phyloP scores from a whole-genome alignment of 768 basidiomycete species.

The Mycena galericulata region DNA sequence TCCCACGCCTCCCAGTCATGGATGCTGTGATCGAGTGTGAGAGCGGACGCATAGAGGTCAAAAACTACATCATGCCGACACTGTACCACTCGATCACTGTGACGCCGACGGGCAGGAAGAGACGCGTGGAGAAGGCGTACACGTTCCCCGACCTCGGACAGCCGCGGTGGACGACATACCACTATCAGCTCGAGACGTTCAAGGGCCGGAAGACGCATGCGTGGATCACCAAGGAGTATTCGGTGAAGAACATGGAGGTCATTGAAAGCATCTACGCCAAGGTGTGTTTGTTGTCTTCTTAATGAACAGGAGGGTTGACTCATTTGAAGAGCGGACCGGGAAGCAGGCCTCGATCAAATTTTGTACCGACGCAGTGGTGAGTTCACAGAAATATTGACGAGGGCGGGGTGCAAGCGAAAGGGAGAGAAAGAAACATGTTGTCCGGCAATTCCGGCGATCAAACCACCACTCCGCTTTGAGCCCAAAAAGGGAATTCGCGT shows the following conservation, averaged over 20 bases:
- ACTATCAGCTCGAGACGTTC: neutral
- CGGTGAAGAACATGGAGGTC: conserved; percentile 1
- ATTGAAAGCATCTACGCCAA: too few species aligned
- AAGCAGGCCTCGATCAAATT: too few species aligned
- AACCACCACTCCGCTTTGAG: too few species aligned
- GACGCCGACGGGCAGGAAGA: conserved; percentile 41
- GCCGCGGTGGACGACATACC: conserved; percentile 71
- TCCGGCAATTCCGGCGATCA: too few species aligned
- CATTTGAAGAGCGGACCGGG: too few species aligned
- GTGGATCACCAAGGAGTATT: neutral
- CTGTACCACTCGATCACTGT: conserved; percentile 63
- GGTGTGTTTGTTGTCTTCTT: too few species aligned
- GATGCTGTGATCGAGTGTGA: conserved; percentile 55
- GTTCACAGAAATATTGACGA: too few species aligned
- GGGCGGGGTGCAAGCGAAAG: too few species aligned
- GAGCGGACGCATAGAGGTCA: conserved; percentile 53
- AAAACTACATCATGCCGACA: conserved; percentile 44
- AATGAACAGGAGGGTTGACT: too few species aligned
- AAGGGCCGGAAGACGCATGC: neutral
- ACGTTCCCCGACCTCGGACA: conserved; percentile 61
- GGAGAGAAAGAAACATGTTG: too few species aligned
- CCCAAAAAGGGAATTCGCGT: too few species aligned
- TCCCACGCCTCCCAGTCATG: conserved; percentile 54
- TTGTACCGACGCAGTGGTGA: too few species aligned
- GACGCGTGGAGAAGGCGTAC: conserved; percentile 58